phyloP scores from a whole-genome alignment of 345 rosid species.

The Pugionium dolabratum region DNA sequence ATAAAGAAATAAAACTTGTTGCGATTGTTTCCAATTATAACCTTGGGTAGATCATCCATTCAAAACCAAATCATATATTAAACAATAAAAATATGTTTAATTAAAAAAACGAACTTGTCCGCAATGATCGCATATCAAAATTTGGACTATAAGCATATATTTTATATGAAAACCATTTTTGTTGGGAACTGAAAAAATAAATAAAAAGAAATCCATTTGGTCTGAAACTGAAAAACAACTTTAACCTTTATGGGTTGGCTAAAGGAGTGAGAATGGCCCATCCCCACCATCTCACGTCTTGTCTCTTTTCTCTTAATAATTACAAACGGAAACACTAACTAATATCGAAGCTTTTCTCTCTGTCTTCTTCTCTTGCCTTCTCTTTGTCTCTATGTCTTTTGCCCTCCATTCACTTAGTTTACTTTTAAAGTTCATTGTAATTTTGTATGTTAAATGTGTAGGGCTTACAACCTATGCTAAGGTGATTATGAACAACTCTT shows the following conservation, averaged over 20 bases:
- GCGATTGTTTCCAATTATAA: too few relatives aligned
- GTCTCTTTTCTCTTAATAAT: slow-evolving; percentile 41
- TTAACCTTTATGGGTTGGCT: slow-evolving; percentile 47
- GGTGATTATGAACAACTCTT: slow-evolving; percentile 19
- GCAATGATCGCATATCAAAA: slow-evolving; percentile 23
- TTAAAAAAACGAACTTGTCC: slow-evolving; percentile 1
- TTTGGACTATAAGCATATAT: not conserved
- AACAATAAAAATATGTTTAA: not conserved
- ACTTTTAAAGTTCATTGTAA: slow-evolving; percentile 9
- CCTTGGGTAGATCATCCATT: not conserved
- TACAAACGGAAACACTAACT: slow-evolving; percentile 32
- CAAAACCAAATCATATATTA: not conserved
- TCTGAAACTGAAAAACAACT: slow-evolving; percentile 46
- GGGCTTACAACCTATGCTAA: not conserved
- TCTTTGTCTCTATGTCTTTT: slow-evolving; percentile 14
- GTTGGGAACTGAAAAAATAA: slow-evolving; percentile 31
- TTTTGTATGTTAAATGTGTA: slow-evolving; percentile 11
- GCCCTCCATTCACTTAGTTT: slow-evolving; percentile 21
- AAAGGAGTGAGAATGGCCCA: slow-evolving; percentile 46
- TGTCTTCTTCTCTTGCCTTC: slow-evolving; percentile 25
- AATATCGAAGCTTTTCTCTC: slow-evolving; percentile 1
- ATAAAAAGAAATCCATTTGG: slow-evolving; percentile 33
- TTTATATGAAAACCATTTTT: not conserved
- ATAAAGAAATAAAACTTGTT: too few relatives aligned
- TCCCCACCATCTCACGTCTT: slow-evolving; percentile 46